Conservation (phyloP, 1,284 basidiomycete species). For the Meira miltonrushii region DNA sequence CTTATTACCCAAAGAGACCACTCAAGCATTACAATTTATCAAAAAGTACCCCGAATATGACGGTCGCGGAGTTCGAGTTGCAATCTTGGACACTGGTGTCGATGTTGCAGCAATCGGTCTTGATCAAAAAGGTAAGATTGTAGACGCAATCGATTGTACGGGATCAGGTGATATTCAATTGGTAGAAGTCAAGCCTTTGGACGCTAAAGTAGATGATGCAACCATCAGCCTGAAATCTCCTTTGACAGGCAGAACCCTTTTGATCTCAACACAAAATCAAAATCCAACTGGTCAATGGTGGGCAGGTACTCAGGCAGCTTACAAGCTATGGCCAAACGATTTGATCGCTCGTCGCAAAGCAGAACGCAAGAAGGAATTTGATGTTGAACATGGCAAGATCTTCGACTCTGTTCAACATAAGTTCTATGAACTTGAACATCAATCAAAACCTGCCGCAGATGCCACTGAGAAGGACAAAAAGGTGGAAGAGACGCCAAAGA, state of each 20-base stretch:
- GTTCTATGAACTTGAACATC: slow-evolving; percentile 25
- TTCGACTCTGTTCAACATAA: slow-evolving; percentile 38
- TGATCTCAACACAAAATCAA: slow-evolving; percentile 25
- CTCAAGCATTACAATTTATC: slow-evolving; percentile 46
- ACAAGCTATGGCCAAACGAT: slow-evolving; percentile 51
- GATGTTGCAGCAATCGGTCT: slow-evolving; percentile 52
- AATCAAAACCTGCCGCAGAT: slow-evolving; percentile 11
- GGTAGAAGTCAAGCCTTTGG: slow-evolving; percentile 22
- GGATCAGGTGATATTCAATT: slow-evolving; percentile 45
- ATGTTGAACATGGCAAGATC: slow-evolving; percentile 43
- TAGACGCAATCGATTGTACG: slow-evolving; percentile 53
- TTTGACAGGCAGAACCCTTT: slow-evolving; percentile 42
- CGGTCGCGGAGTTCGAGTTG: slow-evolving; percentile 50
- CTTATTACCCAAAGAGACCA: slow-evolving; percentile 52
- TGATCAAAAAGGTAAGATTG: slow-evolving; percentile 46
- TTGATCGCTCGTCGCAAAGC: slow-evolving; percentile 44
- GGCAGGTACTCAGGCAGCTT: slow-evolving; percentile 50
- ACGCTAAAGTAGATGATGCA: slow-evolving; percentile 7
- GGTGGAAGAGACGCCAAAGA: neutral
- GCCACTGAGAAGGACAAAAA: slow-evolving; percentile 2
- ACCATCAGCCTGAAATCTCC: slow-evolving; percentile 44
- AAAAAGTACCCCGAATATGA: slow-evolving; percentile 49
- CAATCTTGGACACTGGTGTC: slow-evolving; percentile 53
- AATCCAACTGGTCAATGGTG: slow-evolving; percentile 51
- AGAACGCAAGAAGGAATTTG: slow-evolving; percentile 46